Evolutionary conservation across 495 filamentous ascomycete species (phyloP), one percentile per base, ranked within the genome.

Genomic region (Aspergillus sclerotioniger): DNA sequence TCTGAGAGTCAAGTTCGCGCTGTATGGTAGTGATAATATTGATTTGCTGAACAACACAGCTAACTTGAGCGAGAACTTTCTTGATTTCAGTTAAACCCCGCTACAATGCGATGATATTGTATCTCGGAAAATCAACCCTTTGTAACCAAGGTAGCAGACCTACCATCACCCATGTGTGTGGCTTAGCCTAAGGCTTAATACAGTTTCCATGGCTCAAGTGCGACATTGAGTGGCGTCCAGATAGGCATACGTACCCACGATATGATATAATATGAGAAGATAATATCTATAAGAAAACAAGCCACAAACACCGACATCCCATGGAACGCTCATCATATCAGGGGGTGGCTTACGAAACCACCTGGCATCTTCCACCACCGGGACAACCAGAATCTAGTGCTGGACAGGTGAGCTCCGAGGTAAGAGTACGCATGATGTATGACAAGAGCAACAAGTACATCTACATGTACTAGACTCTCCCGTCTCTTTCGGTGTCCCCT

Each of bases 101-200:
- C 17, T 9, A 35, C 15, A n/a, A n/a, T n/a, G 51, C 2, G 72
- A 71, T 4, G 61, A 68, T 31, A 21, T 55, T 1, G 28, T 66
- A 13, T 45, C 28, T 6, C 61, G 47, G 15, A 69, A 66, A 31
- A 63, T 63, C 0, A 44, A 56, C 8, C n/a, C 71, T 1, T 13
- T 63, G 21, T 45, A 57, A 28, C 49, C 54, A 59, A 35, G 25
- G 52, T 41, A 0, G 10, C 17, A 76, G 45, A 58, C 66, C 13
- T 67, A 71, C 65, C 67, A 43, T 67, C 71, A 6, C 20, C 68
- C 7, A 67, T 68, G 43, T 62, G 67, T 47, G 71, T 77, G 19
- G 41, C 62, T 0, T 60, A 78, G n/a, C 55, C 25, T 0, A 58
- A 76, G 19, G 63, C 78, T 19, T 82, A 80, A 79, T 61, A 76